Evolutionary conservation across 2,329 filamentous ascomycete genomes (phyloP).

Genomic region (Neospermospora avenae): DNA sequence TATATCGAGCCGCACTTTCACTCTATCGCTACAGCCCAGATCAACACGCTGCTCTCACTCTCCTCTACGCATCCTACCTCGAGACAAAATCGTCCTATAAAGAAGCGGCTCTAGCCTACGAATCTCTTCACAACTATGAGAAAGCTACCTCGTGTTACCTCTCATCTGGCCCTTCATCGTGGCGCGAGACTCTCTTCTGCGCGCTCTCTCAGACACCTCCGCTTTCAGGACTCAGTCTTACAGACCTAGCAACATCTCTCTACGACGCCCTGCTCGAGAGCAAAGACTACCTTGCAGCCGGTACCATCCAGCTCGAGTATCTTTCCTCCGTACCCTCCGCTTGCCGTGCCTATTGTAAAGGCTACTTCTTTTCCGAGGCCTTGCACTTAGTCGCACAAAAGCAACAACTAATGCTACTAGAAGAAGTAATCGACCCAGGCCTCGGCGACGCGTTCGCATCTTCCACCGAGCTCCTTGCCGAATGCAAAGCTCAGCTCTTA

Average conservation of each 20-base stretch:
- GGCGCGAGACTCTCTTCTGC: slow-evolving; percentile 85
- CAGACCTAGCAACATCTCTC: slow-evolving; percentile 67
- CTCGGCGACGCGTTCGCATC: slow-evolving; percentile 77
- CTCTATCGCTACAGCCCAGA: slow-evolving; percentile 79
- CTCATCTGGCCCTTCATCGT: slow-evolving; percentile 69
- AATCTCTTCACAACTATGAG: slow-evolving; percentile 72
- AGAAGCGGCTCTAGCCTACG: slow-evolving; percentile 87
- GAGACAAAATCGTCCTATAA: slow-evolving; percentile 72
- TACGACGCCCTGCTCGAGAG: slow-evolving; percentile 77
- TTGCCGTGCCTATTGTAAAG: slow-evolving; percentile 78
- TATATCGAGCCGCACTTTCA: slow-evolving; percentile 74
- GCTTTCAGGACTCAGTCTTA: slow-evolving; percentile 56
- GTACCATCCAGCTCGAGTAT: slow-evolving; percentile 78
- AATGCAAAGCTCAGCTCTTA: slow-evolving; percentile 81
- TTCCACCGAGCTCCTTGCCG: slow-evolving; percentile 87
- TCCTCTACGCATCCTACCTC: slow-evolving; percentile 76
- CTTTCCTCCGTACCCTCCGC: slow-evolving; percentile 68
- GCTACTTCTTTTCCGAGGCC: slow-evolving; percentile 85
- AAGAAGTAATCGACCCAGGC: slow-evolving; percentile 66
- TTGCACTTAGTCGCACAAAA: slow-evolving; percentile 67
- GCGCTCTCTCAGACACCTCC: slow-evolving; percentile 65
- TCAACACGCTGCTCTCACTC: slow-evolving; percentile 65
- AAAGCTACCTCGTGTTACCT: slow-evolving; percentile 82
- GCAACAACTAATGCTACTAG: slow-evolving; percentile 59
- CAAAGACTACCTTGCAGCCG: slow-evolving; percentile 79